Evolutionary conservation across 2,329 filamentous ascomycete genomes (phyloP).

Genomic region (Trichocomaceae sp.): DNA sequence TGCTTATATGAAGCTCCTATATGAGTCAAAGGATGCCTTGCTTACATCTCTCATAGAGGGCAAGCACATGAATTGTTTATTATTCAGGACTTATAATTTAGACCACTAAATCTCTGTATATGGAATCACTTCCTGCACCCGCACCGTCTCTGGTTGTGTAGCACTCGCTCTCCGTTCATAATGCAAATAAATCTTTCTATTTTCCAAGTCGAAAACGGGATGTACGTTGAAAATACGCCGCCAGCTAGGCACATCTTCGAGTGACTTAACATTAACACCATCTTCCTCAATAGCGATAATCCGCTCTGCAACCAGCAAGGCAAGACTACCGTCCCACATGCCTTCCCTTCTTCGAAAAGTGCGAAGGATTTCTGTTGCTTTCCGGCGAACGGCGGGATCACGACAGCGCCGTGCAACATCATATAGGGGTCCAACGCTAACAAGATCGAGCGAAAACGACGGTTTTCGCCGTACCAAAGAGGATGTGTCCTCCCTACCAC

Average conservation of each 20-base stretch:
- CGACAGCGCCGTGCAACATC: constrained; percentile 9
- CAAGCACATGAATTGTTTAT: too few relatives aligned
- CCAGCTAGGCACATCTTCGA: constrained; percentile 1
- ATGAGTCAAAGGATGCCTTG: too few relatives aligned
- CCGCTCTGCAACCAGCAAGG: not conserved
- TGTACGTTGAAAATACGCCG: constrained; percentile 4
- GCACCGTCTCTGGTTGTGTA: not conserved
- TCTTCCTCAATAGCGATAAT: constrained; percentile 7
- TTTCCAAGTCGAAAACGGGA: constrained; percentile 2
- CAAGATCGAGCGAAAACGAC: not conserved
- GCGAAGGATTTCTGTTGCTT: not conserved
- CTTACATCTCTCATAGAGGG: too few relatives aligned
- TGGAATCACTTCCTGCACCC: constrained; percentile 4
- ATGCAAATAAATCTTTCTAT: not conserved
- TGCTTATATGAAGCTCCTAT: too few relatives aligned
- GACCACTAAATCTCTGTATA: not conserved
- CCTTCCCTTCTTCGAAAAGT: constrained; percentile 5
- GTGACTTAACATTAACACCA: not conserved
- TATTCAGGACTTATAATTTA: too few relatives aligned
- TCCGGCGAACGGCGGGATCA: constrained; percentile 2
- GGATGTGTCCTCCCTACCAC: not conserved
- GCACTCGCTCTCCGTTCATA: constrained; percentile 7
- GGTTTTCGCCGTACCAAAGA: not conserved
- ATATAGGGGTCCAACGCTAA: not conserved
- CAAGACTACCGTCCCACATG: constrained; percentile 6